Percentiles rank a stretch among this genome's conserved stretches.
phyloP scores from a whole-genome alignment of 192 early-diverging fungal genomes.

The Entomortierella lignicola region DNA sequence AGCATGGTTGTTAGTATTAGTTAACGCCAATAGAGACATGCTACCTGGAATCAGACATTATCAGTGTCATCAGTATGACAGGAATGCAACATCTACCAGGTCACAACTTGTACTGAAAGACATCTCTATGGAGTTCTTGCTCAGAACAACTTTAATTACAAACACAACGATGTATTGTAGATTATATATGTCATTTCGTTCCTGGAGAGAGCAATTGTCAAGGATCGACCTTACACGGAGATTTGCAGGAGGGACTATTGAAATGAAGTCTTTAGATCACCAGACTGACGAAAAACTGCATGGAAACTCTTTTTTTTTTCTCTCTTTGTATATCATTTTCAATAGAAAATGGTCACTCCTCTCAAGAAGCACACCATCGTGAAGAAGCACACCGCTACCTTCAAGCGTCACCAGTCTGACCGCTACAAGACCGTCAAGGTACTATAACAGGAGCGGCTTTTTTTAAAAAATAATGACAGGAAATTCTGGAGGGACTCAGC shows the following conservation, averaged over 20 bases:
- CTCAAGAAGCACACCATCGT: slow-evolving; percentile 95
- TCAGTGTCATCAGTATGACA: background rate
- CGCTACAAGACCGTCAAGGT: slow-evolving; percentile 96
- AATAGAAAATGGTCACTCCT: slow-evolving; percentile 91
- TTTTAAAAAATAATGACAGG: background rate
- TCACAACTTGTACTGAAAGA: no score
- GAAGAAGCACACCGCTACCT: slow-evolving; percentile 98
- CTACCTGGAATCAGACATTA: background rate
- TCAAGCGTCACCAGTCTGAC: slow-evolving; percentile 98
- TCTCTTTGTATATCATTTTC: background rate
- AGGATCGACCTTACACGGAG: no score
- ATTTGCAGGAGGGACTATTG: no score
- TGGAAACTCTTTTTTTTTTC: background rate
- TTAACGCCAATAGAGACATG: background rate
- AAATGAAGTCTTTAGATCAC: background rate
- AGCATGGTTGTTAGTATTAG: background rate
- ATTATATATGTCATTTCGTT: no score
- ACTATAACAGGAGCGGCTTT: slow-evolving; percentile 24
- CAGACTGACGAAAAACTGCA: background rate
- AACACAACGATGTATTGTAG: no score
- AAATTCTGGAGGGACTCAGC: no score
- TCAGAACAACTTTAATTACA: no score
- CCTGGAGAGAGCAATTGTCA: no score
- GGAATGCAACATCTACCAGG: background rate
- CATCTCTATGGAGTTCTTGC: no score